Conservation (phyloP, 768 basidiomycete species). For the Tulasnella sp. region DNA sequence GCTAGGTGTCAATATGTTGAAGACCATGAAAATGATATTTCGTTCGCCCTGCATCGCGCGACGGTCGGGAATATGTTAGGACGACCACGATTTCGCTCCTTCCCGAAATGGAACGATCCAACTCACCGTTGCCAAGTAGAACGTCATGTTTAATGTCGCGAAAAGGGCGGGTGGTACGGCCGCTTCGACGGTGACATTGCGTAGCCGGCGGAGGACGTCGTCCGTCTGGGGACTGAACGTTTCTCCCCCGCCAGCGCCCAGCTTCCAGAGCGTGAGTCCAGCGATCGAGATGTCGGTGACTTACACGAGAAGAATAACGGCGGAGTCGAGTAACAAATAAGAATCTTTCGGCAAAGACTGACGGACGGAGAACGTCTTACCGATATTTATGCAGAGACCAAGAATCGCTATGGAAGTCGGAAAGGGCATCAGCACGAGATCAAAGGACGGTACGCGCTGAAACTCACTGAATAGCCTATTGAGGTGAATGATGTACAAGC, state of each 20-base stretch:
- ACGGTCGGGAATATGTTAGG: not conserved
- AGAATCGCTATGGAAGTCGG: not conserved
- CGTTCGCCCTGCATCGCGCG: not conserved
- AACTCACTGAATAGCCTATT: not conserved
- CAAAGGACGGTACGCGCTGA: too few species aligned
- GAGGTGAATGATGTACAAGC: not conserved
- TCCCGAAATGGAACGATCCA: not conserved
- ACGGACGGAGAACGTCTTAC: not conserved
- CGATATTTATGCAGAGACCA: not conserved
- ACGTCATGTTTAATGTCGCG: not conserved
- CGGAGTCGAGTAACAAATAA: not conserved
- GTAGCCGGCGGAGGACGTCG: not conserved
- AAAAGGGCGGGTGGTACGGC: conserved; percentile 10
- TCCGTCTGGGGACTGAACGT: conserved; percentile 2
- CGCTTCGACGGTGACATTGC: not conserved
- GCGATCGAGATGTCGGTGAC: conserved; percentile 8
- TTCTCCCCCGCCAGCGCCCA: not conserved
- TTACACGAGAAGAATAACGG: not conserved
- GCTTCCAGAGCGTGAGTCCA: not conserved
- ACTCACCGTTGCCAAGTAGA: not conserved
- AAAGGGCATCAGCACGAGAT: not conserved
- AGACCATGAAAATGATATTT: not conserved
- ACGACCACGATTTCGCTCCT: not conserved
- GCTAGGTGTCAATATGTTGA: conserved; percentile 2
- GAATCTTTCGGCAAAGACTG: not conserved